Conservation (phyloP, 495 filamentous ascomycete genomes). For the Pyronema omphalodes region DNA sequence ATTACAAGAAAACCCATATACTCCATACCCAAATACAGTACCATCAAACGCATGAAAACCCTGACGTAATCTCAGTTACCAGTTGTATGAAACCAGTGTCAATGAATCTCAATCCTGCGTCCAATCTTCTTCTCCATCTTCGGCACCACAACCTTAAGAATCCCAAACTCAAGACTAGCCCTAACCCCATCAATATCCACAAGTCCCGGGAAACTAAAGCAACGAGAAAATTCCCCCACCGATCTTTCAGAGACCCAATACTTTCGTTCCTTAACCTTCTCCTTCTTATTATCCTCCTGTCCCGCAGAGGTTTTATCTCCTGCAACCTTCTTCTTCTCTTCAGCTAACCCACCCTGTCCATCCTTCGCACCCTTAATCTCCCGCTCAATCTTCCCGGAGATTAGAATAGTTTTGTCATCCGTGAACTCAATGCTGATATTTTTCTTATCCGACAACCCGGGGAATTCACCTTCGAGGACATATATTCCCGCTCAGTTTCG, state of each 20-base stretch:
- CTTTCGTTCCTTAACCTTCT: constrained; percentile 26
- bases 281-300: constrained; percentile 6
- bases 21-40: too few species aligned
- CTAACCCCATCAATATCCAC: constrained; percentile 65
- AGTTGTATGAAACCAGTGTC: too few species aligned
- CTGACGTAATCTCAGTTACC: too few species aligned
- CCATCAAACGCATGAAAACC: too few species aligned
- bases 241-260: constrained; percentile 72
- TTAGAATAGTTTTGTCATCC: constrained; percentile 54
- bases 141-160: constrained; percentile 56
- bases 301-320: background rate
- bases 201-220: constrained; percentile 56
- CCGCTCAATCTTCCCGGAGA: constrained; percentile 51
- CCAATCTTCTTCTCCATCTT: constrained; percentile 43
- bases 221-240: constrained; percentile 61
- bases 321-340: constrained; percentile 3
- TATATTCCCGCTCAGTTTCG: constrained; percentile 48
- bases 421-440: constrained; percentile 71
- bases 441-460: constrained; percentile 52
- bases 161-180: constrained; percentile 58
- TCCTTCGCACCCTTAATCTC: constrained; percentile 25
- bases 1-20: too few species aligned
- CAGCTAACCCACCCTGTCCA: background rate
- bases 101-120: constrained; percentile 32
- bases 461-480: constrained; percentile 74